Percentiles rank a stretch among this genome's conserved stretches.
phyloP scores from a whole-genome alignment of 2,329 filamentous ascomycete genomes.

The Penicillium sp. region DNA sequence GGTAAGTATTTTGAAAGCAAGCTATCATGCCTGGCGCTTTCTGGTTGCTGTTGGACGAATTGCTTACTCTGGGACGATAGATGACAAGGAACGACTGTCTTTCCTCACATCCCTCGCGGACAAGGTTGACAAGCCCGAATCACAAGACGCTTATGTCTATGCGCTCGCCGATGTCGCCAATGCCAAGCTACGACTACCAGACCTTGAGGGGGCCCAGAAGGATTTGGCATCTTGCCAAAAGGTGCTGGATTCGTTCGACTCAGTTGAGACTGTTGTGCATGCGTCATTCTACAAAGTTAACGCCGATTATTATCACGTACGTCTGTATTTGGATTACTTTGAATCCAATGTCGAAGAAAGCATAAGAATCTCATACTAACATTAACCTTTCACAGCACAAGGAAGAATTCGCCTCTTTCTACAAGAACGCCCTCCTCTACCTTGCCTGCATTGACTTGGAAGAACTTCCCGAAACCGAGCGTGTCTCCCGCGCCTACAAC shows the following conservation, averaged over 20 bases:
- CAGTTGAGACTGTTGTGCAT: constrained; percentile 92
- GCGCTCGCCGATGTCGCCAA: constrained; percentile 86
- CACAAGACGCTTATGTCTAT: constrained; percentile 94
- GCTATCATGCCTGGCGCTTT: background rate
- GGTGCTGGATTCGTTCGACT: constrained; percentile 88
- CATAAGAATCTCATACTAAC: background rate
- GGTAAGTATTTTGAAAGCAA: constrained; percentile 16
- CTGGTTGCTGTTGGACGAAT: background rate
- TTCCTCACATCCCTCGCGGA: constrained; percentile 82
- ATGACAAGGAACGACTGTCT: constrained; percentile 78
- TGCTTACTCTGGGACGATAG: constrained; percentile 46
- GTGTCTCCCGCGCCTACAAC: constrained; percentile 83
- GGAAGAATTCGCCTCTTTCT: constrained; percentile 92
- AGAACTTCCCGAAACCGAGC: constrained; percentile 71
- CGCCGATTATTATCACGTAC: constrained; percentile 86
- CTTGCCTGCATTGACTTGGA: constrained; percentile 90
- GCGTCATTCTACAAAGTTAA: constrained; percentile 95
- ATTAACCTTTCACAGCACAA: constrained; percentile 55
- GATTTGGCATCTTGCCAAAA: constrained; percentile 85
- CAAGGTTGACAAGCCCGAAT: constrained; percentile 87
- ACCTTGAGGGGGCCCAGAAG: constrained; percentile 79
- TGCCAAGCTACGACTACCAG: constrained; percentile 77
- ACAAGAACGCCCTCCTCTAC: constrained; percentile 95
- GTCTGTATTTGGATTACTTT: background rate
- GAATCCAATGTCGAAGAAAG: too few relatives aligned